A percentile compares a stretch with the other conserved stretches of the same genome.
Evolutionary conservation across 768 basidiomycete species (phyloP).

Genomic region (Nidularia pulvinata): DNA sequence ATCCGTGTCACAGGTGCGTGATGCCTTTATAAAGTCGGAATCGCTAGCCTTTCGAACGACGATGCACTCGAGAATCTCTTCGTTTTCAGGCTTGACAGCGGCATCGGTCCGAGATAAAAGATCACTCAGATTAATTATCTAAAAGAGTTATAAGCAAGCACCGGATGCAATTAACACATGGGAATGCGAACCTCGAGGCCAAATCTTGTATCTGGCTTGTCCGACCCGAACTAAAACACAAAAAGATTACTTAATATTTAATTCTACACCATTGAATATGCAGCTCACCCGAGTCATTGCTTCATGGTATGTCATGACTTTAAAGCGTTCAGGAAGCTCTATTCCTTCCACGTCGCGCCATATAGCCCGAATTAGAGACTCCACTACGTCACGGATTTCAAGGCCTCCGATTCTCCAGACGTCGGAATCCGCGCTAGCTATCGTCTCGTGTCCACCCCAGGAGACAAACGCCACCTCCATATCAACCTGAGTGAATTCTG

Average conservation of each 20-base stretch:
- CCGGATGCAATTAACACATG: conserved; percentile 10
- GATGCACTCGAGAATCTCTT: conserved; percentile 44
- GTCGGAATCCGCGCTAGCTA: conserved; percentile 15
- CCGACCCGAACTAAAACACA: conserved; percentile 77
- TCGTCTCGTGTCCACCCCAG: conserved; percentile 51
- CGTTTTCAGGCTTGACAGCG: conserved; percentile 17
- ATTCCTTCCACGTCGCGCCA: conserved; percentile 75
- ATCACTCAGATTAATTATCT: conserved; percentile 46
- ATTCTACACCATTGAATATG: background rate
- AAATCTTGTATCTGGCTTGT: conserved; percentile 94
- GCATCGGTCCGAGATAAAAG: conserved; percentile 28
- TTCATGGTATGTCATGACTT: conserved; percentile 85
- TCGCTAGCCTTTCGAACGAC: conserved; percentile 39
- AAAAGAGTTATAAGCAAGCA: conserved; percentile 8
- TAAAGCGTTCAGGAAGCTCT: conserved; percentile 61
- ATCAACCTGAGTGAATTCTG: conserved; percentile 97
- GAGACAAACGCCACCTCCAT: conserved; percentile 95
- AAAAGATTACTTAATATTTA: no score
- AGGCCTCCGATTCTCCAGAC: conserved; percentile 85
- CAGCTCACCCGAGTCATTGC: conserved; percentile 84
- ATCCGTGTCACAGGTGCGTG: conserved; percentile 25
- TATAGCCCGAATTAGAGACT: conserved; percentile 70
- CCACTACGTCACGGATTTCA: conserved; percentile 80
- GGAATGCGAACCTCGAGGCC: conserved; percentile 66
- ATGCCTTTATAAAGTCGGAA: conserved; percentile 37